Percentiles rank a stretch among this genome's conserved stretches.
Evolutionary conservation across 2,329 filamentous ascomycete species (phyloP).

Genomic region (Trichoderma brevicompactum): DNA sequence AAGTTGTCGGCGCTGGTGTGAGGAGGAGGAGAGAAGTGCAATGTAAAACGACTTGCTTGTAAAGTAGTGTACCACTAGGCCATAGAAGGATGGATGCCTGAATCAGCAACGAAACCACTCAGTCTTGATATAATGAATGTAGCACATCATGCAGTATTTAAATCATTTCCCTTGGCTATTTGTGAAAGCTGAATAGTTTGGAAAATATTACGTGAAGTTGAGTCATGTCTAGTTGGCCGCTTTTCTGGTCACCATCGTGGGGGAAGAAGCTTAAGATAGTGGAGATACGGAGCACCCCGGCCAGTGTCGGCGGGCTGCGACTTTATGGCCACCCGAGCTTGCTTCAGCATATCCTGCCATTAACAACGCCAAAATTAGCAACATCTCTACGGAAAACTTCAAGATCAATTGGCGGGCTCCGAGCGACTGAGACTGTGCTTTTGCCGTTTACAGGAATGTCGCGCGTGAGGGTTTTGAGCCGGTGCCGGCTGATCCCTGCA

Average conservation of each 20-base stretch:
- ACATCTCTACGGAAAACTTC: not conserved
- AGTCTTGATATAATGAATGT: conserved; percentile 24
- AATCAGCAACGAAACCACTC: conserved; percentile 31
- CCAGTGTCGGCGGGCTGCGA: conserved; percentile 18
- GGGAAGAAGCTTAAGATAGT: conserved; percentile 11
- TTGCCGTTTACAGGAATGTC: not conserved
- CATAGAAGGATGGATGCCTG: conserved; percentile 18
- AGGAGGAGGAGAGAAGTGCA: not conserved
- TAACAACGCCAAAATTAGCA: not conserved
- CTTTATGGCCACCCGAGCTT: not conserved
- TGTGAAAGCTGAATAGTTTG: not conserved
- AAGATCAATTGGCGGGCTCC: not conserved
- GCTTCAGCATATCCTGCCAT: not conserved
- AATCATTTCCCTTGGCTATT: too few relatives aligned
- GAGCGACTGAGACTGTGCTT: too few relatives aligned
- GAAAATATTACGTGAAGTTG: not conserved
- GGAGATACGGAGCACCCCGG: conserved; percentile 23
- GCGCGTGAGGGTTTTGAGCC: conserved; percentile 18
- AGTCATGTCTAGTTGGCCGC: not conserved
- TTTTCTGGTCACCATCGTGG: not conserved
- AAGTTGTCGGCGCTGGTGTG: not conserved
- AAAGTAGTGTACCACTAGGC: conserved; percentile 30
- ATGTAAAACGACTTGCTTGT: conserved; percentile 17
- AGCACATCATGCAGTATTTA: too few relatives aligned
- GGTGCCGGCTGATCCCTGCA: conserved; percentile 13